These are phyloP conservation scores for Diaporthe batatas DNA, from an alignment of 2,329 filamentous ascomycete genomes.

Conservation along the genomic window DNA sequence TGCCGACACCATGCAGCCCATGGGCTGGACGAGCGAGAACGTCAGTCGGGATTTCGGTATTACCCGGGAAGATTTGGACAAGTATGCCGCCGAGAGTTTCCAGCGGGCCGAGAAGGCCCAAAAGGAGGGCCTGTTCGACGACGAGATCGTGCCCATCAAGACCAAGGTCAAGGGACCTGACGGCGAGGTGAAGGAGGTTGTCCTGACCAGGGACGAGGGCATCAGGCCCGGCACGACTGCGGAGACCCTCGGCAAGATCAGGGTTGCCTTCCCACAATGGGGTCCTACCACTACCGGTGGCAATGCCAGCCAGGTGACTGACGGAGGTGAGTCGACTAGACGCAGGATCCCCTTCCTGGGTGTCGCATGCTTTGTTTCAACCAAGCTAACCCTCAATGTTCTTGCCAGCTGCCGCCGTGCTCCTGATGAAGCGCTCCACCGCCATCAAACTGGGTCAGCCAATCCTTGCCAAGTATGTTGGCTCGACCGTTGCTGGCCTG, in stretches of 20 bases:
- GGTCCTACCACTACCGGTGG: slow-evolving; percentile 89
- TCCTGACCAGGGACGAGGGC: slow-evolving; percentile 88
- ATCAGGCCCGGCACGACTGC: slow-evolving; percentile 90
- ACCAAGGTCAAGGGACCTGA: slow-evolving; percentile 87
- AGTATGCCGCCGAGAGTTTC: slow-evolving; percentile 89
- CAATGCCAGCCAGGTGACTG: slow-evolving; percentile 94
- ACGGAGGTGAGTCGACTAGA: slow-evolving; percentile 73
- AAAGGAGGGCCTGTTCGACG: slow-evolving; percentile 90
- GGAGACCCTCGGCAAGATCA: slow-evolving; percentile 85
- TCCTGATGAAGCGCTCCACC: slow-evolving; percentile 94
- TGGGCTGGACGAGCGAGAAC: slow-evolving; percentile 99
- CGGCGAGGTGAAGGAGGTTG: slow-evolving; percentile 82
- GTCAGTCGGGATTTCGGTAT: slow-evolving; percentile 93
- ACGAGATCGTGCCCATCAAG: slow-evolving; percentile 92
- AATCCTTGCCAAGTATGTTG: slow-evolving; percentile 94
- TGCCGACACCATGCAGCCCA: slow-evolving; percentile 89
- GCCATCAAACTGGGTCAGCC: slow-evolving; percentile 89
- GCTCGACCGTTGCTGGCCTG: slow-evolving; percentile 89
- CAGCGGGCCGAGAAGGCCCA: slow-evolving; percentile 89
- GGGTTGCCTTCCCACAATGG: slow-evolving; percentile 90
- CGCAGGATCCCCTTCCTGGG: neutral
- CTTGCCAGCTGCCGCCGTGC: slow-evolving; percentile 78
- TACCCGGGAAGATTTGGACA: slow-evolving; percentile 83
- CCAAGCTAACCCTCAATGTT: slow-evolving; percentile 27
- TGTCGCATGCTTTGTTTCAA: neutral